A percentile compares a stretch with the other conserved stretches of the same genome.
Evolutionary conservation across 176 grass and related monocot species (phyloP).

Genomic region (Saccharum spontaneum): DNA sequence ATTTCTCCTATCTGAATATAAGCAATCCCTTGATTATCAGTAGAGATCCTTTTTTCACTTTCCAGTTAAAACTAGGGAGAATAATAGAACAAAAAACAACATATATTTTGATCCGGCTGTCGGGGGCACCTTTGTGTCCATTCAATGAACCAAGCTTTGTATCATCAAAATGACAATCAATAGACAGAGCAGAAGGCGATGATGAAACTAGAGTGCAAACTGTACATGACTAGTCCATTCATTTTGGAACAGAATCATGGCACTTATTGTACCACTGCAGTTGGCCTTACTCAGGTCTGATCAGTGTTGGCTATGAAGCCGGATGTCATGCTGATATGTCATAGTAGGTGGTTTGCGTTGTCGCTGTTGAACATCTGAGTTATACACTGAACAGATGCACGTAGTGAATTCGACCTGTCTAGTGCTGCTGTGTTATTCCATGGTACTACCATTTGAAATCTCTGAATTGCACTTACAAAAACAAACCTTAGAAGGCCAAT

Average conservation of each 20-base stretch:
- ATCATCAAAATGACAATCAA: constrained; percentile 33
- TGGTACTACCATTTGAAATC: constrained; percentile 10
- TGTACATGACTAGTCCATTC: constrained; percentile 27
- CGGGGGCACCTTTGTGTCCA: not conserved
- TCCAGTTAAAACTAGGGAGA: not conserved
- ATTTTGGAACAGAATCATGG: constrained; percentile 37
- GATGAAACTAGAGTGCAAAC: constrained; percentile 15
- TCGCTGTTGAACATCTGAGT: constrained; percentile 5
- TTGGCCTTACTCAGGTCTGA: not conserved
- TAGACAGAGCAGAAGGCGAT: not conserved
- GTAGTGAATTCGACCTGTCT: not conserved
- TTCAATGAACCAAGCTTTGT: not conserved
- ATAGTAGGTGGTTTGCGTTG: not conserved
- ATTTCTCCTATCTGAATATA: constrained; percentile 14
- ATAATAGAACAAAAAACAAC: not conserved
- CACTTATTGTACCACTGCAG: constrained; percentile 32
- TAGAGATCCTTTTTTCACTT: not conserved
- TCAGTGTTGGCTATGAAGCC: not conserved
- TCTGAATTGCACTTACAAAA: constrained; percentile 7
- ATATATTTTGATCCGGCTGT: not conserved
- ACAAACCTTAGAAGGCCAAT: not conserved
- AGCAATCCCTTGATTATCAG: constrained; percentile 11
- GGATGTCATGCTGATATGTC: constrained; percentile 7
- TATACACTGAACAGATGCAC: constrained; percentile 17
- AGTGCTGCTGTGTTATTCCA: not conserved